Percentiles rank a stretch among this genome's conserved stretches.
These are phyloP conservation scores for Jaltomata sinuosa DNA, from an alignment of 257 asterid genomes.

Conservation along the genomic window DNA sequence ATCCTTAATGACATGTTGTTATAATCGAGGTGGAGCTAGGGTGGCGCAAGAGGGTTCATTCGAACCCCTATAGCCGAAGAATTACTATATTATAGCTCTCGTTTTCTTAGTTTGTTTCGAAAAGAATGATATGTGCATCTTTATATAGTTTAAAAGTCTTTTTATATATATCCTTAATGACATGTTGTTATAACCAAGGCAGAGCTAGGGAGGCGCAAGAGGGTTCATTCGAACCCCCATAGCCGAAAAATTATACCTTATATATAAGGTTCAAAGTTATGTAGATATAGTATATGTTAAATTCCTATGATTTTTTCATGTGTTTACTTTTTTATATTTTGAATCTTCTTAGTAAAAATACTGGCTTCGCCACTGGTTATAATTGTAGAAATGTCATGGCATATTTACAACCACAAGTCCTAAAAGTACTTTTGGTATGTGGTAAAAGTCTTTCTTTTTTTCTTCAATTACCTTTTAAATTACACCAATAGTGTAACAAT, in stretches of 20 bases:
- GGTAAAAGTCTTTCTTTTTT: background rate
- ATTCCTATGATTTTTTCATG: background rate
- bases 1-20: background rate
- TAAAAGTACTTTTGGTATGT: background rate
- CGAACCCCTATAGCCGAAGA: background rate
- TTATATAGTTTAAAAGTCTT: background rate
- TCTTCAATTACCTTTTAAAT: too few species aligned
- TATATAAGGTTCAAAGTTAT: background rate
- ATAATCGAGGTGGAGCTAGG: background rate
- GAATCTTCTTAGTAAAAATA: background rate
- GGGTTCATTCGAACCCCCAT: too few species aligned
- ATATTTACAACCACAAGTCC: background rate
- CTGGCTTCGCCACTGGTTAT: background rate
- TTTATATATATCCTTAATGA: background rate
- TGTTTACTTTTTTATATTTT: background rate
- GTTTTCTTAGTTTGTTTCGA: background rate
- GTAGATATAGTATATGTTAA: background rate
- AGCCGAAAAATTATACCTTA: background rate
- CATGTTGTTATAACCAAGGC: background rate
- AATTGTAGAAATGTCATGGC: background rate
- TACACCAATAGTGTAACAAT: background rate
- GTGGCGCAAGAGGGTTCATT: background rate
- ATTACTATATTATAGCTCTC: too few species aligned
- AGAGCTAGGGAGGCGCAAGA: too few species aligned
- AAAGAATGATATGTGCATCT: fast-evolving